Conservation (phyloP, 176 grass and related monocot species). For the Stipa capillata region DNA sequence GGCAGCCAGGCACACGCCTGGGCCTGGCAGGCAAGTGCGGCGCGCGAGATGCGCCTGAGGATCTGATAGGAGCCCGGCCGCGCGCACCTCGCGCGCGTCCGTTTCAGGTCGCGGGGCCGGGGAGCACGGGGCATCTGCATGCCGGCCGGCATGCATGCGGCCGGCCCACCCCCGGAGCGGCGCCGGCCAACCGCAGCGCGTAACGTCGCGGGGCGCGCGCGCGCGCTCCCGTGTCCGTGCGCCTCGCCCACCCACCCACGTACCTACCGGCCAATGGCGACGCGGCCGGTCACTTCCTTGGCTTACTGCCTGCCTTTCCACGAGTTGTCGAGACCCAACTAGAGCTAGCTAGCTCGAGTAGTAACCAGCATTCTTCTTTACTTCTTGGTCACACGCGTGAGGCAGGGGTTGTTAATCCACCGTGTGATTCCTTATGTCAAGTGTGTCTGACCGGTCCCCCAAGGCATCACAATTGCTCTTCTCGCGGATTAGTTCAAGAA, state of each 20-base stretch:
- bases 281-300: conserved; percentile 2
- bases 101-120: background rate
- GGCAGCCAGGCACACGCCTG: background rate
- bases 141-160: too few relatives aligned
- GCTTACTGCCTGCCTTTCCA: background rate
- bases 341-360: background rate
- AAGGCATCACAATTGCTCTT: too few relatives aligned
- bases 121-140: too few relatives aligned
- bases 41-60: background rate
- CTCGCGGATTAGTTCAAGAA: too few relatives aligned
- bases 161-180: background rate
- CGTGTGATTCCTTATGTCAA: background rate
- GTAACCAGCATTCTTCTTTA: background rate
- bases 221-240: background rate
- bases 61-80: background rate
- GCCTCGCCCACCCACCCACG: background rate
- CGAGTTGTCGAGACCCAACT: background rate
- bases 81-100: too few relatives aligned
- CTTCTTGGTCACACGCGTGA: background rate
- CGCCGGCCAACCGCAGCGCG: conserved; percentile 32
- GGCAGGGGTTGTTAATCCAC: background rate
- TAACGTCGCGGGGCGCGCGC: conserved; percentile 15
- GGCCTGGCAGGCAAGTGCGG: background rate
- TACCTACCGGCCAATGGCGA: conserved; percentile 6
- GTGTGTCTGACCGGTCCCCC: too few relatives aligned